Evolutionary conservation across 2,329 filamentous ascomycete genomes (phyloP).

Genomic region (Chrysosporium queenslandicum): DNA sequence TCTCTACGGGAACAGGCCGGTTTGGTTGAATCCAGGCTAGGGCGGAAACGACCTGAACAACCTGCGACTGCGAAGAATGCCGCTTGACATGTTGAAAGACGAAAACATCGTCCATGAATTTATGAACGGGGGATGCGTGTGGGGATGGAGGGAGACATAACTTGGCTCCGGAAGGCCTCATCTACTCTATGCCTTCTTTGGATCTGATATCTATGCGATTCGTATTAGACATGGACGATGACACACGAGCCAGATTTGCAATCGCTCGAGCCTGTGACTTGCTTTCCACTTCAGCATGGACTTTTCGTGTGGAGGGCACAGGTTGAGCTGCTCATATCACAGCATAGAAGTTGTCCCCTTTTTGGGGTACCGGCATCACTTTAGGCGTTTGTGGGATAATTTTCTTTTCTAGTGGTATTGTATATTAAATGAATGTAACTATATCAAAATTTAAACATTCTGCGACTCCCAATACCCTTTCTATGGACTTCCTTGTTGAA

Average conservation of each 20-base stretch:
- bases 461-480: neutral
- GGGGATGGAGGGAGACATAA: too few relatives aligned
- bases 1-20: constrained; percentile 24
- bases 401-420: neutral
- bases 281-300: neutral
- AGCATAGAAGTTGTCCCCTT: neutral
- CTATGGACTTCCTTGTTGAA: too few relatives aligned
- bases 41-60: neutral
- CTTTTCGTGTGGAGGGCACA: neutral
- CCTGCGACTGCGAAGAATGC: neutral
- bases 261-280: neutral
- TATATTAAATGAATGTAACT: constrained; percentile 8
- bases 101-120: neutral
- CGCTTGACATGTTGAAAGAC: neutral
- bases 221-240: neutral
- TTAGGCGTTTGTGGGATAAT: neutral
- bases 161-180: too few relatives aligned
- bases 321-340: neutral
- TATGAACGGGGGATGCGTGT: neutral
- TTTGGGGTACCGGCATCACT: neutral
- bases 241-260: neutral
- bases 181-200: too few relatives aligned
- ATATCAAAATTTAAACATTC: neutral
- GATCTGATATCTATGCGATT: too few relatives aligned
- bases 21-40: constrained; percentile 26